Evolutionary conservation across 2,329 filamentous ascomycete genomes (phyloP), one percentile per base, ranked within the genome.

Genomic region (Colletotrichum navitas): DNA sequence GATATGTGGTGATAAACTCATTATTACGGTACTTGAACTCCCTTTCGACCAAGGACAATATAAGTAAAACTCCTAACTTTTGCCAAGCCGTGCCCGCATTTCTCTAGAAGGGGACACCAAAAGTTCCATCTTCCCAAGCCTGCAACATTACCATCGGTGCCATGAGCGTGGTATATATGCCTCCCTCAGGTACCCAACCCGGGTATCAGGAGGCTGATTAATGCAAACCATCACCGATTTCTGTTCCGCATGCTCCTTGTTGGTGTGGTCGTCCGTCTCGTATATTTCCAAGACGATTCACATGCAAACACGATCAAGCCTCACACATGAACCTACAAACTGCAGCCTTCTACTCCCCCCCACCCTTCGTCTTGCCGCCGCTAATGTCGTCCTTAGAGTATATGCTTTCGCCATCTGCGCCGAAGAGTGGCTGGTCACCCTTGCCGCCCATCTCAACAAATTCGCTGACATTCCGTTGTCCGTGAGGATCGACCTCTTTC

Each of bases 381-480:
- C 71, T 75, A 21, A 84, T 77, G 61, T 85, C 84, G 2, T 78
- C 74, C 68, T 81, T 79, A 16, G 84, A 80, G 75, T 89, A 90
- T 69, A 85, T 82, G 76, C 86, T 88, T 47, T 78, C 80, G 32
- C 79, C 80, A 64, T 93, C 91, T 61, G 93, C 85, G 12, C 88
- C 89, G 79, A 91, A 98, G 18, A 98, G 85, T 54, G 88, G 85
- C 80, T 94, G 90, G 77, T 98, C 95, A 6, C 94, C 95, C 77
- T 93, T 93, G 21, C 94, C 94, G 49, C 95, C 95, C 85, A 97
- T 88, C 73, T 91, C 89, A 80, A 94, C 91, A 76, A 98, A 98
- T 76, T 96, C 94, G 6, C 88, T 85, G 0, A 93, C 87, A 41
- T 89, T 51, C 10, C 87, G 67, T 94, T 87, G 72, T 91, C 85